A percentile compares a stretch with the other conserved stretches of the same genome.
Conservation (phyloP, 1,139 yeast species). For the Taphrina flavorubra region DNA sequence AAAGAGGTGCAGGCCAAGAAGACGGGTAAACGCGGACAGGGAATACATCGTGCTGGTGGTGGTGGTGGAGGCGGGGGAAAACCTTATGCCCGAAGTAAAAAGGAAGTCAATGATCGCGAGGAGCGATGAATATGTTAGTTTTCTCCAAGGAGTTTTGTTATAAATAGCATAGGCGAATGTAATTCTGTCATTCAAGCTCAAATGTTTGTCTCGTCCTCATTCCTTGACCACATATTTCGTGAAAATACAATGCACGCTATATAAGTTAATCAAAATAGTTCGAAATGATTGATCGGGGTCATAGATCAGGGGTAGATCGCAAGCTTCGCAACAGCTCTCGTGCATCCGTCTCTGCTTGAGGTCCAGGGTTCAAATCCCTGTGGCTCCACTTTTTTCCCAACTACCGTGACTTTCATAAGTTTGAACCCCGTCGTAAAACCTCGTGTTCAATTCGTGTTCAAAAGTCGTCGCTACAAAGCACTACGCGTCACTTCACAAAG, state of each 20-base stretch:
- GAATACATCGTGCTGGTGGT: conserved; percentile 47
- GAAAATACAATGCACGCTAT: not conserved
- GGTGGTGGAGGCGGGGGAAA: conserved; percentile 47
- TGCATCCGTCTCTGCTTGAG: conserved; percentile 24
- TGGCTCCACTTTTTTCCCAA: conserved; percentile 15
- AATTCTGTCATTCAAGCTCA: not conserved
- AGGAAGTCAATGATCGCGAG: conserved; percentile 26
- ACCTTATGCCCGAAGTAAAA: conserved; percentile 15
- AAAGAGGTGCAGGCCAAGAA: conserved; percentile 69
- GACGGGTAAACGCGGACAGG: conserved; percentile 54
- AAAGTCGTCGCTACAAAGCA: no score
- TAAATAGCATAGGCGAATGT: conserved; percentile 9
- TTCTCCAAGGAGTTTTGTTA: not conserved
- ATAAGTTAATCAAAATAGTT: no score
- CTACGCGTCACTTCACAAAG: no score
- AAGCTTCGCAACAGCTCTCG: conserved; percentile 27
- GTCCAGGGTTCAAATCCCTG: conserved; percentile 23
- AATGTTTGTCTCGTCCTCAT: not conserved
- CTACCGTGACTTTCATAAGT: no score
- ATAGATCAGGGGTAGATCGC: conserved; percentile 22
- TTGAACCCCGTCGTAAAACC: no score
- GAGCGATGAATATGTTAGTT: no score
- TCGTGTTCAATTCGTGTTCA: no score
- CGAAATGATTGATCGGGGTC: conserved; percentile 15
- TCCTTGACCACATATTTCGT: not conserved